Evolutionary conservation across 2,329 filamentous ascomycete species (phyloP).

Genomic region (Magnaporthales sp.): DNA sequence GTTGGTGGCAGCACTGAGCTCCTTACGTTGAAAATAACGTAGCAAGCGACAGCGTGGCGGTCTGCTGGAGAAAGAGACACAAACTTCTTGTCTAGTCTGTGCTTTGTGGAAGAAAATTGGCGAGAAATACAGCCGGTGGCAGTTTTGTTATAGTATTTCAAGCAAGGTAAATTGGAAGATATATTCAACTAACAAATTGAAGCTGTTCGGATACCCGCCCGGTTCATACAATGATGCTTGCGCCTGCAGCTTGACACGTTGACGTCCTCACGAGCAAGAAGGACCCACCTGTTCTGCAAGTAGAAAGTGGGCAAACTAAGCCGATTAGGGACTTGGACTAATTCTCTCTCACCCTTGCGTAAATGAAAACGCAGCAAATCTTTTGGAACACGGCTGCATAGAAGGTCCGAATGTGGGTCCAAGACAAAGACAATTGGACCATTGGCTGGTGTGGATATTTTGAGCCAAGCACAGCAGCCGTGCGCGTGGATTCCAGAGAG

Average conservation of each 20-base stretch:
- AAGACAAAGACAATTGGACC: neutral
- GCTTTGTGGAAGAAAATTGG: neutral
- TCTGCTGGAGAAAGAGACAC: neutral
- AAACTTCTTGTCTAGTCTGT: neutral
- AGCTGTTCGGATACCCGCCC: neutral
- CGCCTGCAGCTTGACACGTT: conserved; percentile 5
- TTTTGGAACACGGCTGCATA: neutral
- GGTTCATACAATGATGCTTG: neutral
- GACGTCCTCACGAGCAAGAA: conserved; percentile 11
- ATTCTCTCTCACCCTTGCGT: no score
- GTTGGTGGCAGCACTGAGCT: neutral
- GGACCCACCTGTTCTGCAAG: neutral
- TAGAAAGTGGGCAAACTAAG: neutral
- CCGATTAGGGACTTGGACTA: neutral
- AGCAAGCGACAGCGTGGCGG: neutral
- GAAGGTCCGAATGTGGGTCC: neutral
- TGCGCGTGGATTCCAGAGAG: neutral
- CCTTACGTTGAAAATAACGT: neutral
- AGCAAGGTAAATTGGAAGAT: neutral
- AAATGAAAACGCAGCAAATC: no score
- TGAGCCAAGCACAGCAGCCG: neutral
- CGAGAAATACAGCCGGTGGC: neutral
- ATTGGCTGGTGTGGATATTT: neutral
- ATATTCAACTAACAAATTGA: neutral
- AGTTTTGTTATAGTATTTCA: neutral